Evolutionary conservation across 2,329 filamentous ascomycete species (phyloP), one percentile per base, ranked within the genome.

Genomic region (Colletotrichum sp.): DNA sequence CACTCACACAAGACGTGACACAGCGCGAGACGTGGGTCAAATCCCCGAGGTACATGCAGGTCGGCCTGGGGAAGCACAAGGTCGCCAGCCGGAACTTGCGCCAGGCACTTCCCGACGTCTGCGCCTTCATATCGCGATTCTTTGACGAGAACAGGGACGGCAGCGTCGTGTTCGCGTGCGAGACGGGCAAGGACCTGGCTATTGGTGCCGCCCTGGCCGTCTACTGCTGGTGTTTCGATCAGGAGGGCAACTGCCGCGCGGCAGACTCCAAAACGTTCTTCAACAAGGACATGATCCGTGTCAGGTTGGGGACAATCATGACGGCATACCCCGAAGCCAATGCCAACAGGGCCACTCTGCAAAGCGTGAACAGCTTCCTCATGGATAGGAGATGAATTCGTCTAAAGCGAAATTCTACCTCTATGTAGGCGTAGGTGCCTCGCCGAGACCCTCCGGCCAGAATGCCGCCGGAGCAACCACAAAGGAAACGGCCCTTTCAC

Each of bases 291-390:
- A 88, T 94, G 66, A 96, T 99, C 82, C 93, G 94, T 79, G 91
- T 92, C 79, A 90, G 93, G 68, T 88, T 99, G 36, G 93, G 94
- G n/a, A 94, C 93, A 88, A 94, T 99, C 79, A 95, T 96, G 84
- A 93, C 93, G 7, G 92, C 91, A 0, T 93, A 94, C 82, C 94
- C 96, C 1, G 92, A 94, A 79, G 94, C 93, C 4, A 98, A 98
- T 82, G 96, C 96, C 0, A 96, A 93, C 77, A 89, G 97, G 43
- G 90, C 94, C 26, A 98, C 96, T 0, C 86, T 99, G 48, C 96
- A 98, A 84, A 96, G 95, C 79, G 94, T 99, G 7, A 98, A 99
- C 84, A 94, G 94, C 71, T 98, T 95, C 80, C 85, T 99, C 67
- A 96, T 99, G 92, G 89, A 89, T 72, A 81, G 82, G 61, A 84